Evolutionary conservation across 2,329 filamentous ascomycete genomes (phyloP).

Genomic region (Fusarium praegraminearum): DNA sequence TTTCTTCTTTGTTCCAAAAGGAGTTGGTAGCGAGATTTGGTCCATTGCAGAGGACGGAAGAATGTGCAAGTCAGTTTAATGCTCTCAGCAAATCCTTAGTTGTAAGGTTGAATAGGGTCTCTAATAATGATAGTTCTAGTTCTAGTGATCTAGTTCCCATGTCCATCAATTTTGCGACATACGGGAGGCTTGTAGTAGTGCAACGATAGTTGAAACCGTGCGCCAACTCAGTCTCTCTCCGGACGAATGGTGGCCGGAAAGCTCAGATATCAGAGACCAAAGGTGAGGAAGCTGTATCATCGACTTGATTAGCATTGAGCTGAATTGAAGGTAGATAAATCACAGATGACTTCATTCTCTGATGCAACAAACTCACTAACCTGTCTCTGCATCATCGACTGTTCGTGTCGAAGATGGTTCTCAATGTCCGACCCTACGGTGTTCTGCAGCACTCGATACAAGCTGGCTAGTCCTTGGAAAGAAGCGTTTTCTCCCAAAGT

Average conservation of each 20-base stretch:
- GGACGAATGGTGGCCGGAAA: background rate
- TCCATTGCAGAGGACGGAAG: slow-evolving; percentile 19
- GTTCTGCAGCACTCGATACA: background rate
- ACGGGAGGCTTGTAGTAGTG: background rate
- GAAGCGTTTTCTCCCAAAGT: background rate
- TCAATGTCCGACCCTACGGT: background rate
- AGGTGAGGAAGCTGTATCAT: background rate
- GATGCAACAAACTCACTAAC: background rate
- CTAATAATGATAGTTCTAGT: background rate
- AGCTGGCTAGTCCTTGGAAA: background rate
- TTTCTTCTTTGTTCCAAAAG: slow-evolving; percentile 62
- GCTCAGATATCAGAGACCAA: background rate
- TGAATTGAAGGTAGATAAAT: background rate
- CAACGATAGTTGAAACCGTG: background rate
- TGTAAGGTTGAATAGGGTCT: background rate
- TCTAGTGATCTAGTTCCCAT: background rate
- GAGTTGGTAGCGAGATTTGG: slow-evolving; percentile 67
- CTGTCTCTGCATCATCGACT: background rate
- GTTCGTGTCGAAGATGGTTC: background rate
- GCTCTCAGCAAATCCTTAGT: background rate
- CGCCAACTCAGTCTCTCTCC: background rate
- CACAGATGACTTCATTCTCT: background rate
- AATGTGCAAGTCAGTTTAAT: slow-evolving; percentile 27
- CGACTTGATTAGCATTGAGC: background rate
- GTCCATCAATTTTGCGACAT: background rate